These are phyloP conservation scores for Talaromyces albobiverticillius DNA, from an alignment of 2,329 filamentous ascomycete species.

Conservation along the genomic window DNA sequence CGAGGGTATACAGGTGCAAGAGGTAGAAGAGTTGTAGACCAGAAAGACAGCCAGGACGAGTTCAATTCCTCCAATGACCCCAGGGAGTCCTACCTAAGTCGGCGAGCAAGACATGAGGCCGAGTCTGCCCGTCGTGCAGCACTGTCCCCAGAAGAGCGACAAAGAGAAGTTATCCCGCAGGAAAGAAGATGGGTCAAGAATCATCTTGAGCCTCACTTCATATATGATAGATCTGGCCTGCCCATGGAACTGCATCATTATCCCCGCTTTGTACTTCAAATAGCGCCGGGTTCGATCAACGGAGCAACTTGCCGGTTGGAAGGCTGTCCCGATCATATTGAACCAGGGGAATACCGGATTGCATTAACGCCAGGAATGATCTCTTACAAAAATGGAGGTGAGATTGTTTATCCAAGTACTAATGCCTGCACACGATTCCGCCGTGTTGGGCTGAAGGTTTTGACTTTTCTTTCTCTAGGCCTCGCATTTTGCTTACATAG, in stretches of 20 bases:
- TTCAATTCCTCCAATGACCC: background rate
- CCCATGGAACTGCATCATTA: constrained; percentile 9
- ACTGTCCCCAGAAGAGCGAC: constrained; percentile 13
- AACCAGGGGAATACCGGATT: constrained; percentile 15
- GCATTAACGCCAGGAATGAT: constrained; percentile 13
- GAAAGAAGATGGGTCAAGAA: background rate
- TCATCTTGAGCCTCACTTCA: constrained; percentile 10
- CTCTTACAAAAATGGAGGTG: constrained; percentile 8
- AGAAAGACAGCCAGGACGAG: background rate
- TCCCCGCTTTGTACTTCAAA: constrained; percentile 14
- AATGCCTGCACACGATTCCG: background rate
- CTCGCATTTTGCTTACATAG: background rate
- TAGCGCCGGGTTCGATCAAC: constrained; percentile 10
- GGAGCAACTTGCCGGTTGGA: constrained; percentile 10
- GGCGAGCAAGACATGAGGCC: background rate
- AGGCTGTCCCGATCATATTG: constrained; percentile 8
- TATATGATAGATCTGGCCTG: background rate
- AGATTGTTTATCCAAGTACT: constrained; percentile 6
- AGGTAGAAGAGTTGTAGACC: constrained; percentile 2
- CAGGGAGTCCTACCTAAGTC: background rate
- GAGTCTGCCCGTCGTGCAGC: constrained; percentile 2
- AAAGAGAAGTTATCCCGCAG: constrained; percentile 10
- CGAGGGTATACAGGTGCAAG: background rate
- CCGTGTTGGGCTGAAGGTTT: background rate
- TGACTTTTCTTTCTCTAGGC: too few species aligned